A percentile compares a stretch with the other conserved stretches of the same genome.
Conservation (phyloP, 1,284 basidiomycete species). For the Cutaneotrichosporon daszewskae region DNA sequence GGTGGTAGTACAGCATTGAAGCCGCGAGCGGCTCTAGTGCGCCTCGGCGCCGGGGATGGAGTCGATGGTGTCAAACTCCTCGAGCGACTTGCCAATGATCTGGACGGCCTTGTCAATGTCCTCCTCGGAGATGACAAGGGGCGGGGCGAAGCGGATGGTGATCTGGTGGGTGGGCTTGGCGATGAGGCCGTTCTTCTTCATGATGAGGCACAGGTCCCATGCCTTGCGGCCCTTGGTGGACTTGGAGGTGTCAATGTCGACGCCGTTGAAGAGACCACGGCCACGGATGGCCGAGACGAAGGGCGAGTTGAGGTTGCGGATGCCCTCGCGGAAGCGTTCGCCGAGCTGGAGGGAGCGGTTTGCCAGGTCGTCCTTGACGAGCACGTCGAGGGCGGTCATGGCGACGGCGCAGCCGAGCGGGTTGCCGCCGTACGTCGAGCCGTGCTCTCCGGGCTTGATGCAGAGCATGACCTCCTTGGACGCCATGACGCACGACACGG, state of each 20-base stretch:
- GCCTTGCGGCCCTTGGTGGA: constrained; percentile 73
- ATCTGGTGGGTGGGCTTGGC: constrained; percentile 86
- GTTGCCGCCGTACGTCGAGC: constrained; percentile 93
- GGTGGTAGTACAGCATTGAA: too few species aligned
- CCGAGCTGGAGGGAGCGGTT: constrained; percentile 74
- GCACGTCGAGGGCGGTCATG: constrained; percentile 80
- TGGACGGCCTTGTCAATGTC: constrained; percentile 70
- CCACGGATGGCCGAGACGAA: constrained; percentile 72
- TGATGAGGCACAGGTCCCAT: constrained; percentile 90
- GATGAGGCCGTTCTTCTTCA: constrained; percentile 72
- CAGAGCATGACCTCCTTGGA: constrained; percentile 87
- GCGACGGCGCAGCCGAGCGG: constrained; percentile 93
- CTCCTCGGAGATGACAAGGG: constrained; percentile 82
- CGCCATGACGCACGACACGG: constrained; percentile 89
- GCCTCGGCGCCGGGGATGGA: constrained; percentile 54
- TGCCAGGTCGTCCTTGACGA: constrained; percentile 77
- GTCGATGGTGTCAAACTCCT: constrained; percentile 69
- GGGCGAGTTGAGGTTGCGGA: constrained; percentile 63
- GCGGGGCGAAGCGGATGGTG: constrained; percentile 84
- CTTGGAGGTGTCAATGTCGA: constrained; percentile 83
- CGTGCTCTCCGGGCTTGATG: constrained; percentile 95
- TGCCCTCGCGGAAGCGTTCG: constrained; percentile 66
- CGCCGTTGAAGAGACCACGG: constrained; percentile 82
- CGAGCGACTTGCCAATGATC: constrained; percentile 52
- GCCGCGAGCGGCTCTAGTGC: too few species aligned